Conservation (phyloP, 2,329 filamentous ascomycete genomes). For the Didymella pinodella region DNA sequence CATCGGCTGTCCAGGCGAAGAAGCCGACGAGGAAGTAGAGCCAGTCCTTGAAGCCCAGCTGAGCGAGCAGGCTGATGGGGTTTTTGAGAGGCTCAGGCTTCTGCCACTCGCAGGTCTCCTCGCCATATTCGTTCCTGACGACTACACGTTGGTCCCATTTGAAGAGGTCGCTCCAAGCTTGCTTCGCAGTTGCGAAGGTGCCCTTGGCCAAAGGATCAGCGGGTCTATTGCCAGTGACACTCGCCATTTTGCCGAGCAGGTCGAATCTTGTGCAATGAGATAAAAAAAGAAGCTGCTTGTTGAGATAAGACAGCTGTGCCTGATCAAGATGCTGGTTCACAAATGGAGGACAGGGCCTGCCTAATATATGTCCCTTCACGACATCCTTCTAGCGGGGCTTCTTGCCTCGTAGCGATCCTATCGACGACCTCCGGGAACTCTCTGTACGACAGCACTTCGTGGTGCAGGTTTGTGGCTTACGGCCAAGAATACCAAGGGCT, state of each 20-base stretch:
- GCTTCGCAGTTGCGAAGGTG: conserved; percentile 69
- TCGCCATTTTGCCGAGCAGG: conserved; percentile 36
- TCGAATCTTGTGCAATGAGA: conserved; percentile 15
- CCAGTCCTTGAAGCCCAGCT: conserved; percentile 73
- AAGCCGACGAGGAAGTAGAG: conserved; percentile 78
- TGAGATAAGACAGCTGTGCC: conserved; percentile 27
- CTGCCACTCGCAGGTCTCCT: conserved; percentile 73
- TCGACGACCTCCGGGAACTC: conserved; percentile 28
- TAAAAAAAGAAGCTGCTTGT: conserved; percentile 15
- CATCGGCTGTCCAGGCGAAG: conserved; percentile 79
- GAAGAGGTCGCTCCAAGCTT: conserved; percentile 71
- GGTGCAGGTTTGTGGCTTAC: conserved; percentile 28
- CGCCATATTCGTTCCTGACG: conserved; percentile 69
- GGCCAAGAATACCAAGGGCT: conserved; percentile 47
- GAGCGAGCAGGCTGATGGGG: conserved; percentile 72
- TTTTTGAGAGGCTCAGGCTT: conserved; percentile 71
- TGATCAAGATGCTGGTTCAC: conserved; percentile 25
- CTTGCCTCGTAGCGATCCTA: conserved; percentile 26
- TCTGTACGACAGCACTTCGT: conserved; percentile 31
- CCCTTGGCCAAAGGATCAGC: conserved; percentile 75
- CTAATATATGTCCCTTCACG: conserved; percentile 32
- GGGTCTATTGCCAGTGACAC: conserved; percentile 53
- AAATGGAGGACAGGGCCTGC: conserved; percentile 18
- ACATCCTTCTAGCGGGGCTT: conserved; percentile 18
- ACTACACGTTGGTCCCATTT: conserved; percentile 77